Conservation (phyloP, 2,329 filamentous ascomycete genomes). For the Lachnellula arida region DNA sequence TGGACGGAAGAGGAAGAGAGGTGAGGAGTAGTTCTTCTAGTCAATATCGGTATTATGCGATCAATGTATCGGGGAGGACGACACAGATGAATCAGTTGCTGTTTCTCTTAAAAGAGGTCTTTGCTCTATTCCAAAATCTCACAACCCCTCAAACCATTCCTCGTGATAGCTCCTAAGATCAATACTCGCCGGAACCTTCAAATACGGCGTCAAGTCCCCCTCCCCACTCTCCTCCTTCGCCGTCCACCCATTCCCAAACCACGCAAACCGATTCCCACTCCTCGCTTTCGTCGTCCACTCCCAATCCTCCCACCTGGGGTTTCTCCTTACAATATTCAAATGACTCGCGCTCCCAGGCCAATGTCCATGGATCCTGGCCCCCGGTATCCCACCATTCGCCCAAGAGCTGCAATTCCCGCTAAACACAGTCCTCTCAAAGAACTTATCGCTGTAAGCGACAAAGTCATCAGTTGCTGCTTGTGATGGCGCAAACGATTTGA, state of each 20-base stretch:
- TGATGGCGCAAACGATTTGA: conserved; percentile 55
- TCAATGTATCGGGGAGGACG: too few relatives aligned
- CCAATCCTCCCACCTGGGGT: conserved; percentile 56
- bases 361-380: conserved; percentile 59
- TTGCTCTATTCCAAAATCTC: too few relatives aligned
- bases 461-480: conserved; percentile 60
- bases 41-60: too few relatives aligned
- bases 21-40: too few relatives aligned
- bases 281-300: conserved; percentile 45
- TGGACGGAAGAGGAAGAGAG: too few relatives aligned
- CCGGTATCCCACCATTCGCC: conserved; percentile 64
- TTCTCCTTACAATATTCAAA: conserved; percentile 51
- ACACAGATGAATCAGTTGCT: too few relatives aligned
- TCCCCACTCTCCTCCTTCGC: conserved; percentile 47
- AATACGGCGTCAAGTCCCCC: conserved; percentile 60
- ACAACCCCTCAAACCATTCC: conserved; percentile 54
- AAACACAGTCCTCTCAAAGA: conserved; percentile 51
- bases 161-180: conserved; percentile 62
- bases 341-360: conserved; percentile 67
- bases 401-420: conserved; percentile 63
- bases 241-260: conserved; percentile 66
- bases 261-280: conserved; percentile 44
- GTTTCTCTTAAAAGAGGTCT: too few relatives aligned
- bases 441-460: conserved; percentile 52
- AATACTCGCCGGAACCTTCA: conserved; percentile 50